Conservation (phyloP, 495 filamentous ascomycete species). For the Penicillium canescens region DNA sequence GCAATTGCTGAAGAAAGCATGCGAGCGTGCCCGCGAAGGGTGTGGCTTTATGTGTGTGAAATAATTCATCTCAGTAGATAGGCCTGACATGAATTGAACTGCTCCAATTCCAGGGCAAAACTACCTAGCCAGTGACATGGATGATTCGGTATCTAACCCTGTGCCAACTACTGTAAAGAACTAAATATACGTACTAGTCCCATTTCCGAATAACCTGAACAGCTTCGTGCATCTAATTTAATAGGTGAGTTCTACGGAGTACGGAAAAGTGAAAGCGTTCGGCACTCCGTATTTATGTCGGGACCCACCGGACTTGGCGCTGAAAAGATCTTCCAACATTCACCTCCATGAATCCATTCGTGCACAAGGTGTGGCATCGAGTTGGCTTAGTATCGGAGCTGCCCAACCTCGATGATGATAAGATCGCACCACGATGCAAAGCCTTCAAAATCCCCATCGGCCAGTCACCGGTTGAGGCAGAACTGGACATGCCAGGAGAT, state of each 20-base stretch:
- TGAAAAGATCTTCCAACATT: neutral
- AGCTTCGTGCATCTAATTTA: no score
- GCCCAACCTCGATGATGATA: slow-evolving; percentile 47
- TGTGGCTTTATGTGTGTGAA: slow-evolving; percentile 84
- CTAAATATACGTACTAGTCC: no score
- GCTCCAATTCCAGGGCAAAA: no score
- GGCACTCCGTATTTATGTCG: no score
- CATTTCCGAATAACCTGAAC: no score
- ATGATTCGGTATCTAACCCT: no score
- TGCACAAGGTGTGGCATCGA: slow-evolving; percentile 25
- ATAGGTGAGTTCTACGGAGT: no score
- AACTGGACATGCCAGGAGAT: slow-evolving; percentile 44
- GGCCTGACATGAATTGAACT: no score
- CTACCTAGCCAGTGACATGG: no score
- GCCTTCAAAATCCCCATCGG: slow-evolving; percentile 50
- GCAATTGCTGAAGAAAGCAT: slow-evolving; percentile 71
- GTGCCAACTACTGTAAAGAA: no score
- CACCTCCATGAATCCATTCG: slow-evolving; percentile 18
- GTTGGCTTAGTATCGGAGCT: slow-evolving; percentile 52
- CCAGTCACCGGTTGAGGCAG: slow-evolving; percentile 24
- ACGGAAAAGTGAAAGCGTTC: no score
- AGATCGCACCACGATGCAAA: slow-evolving; percentile 49
- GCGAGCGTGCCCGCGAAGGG: slow-evolving; percentile 68
- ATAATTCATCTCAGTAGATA: slow-evolving; percentile 19
- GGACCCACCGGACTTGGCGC: neutral